These are phyloP conservation scores for Argentina anserina DNA, from an alignment of 306 rosid species.

Conservation along the genomic window DNA sequence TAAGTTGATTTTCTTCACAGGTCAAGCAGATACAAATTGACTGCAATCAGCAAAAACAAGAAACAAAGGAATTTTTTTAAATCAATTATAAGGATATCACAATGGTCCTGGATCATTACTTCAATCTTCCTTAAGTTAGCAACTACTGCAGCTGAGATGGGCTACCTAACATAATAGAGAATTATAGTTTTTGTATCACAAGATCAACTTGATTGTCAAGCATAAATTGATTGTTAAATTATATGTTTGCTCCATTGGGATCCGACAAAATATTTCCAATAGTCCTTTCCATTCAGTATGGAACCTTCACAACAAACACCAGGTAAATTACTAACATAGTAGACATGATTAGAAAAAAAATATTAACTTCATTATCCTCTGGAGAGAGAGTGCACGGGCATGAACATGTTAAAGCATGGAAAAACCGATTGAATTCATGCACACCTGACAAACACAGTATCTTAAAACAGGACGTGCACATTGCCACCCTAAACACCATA, in stretches of 20 bases:
- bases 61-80: not conserved
- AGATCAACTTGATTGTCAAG: conserved; percentile 24
- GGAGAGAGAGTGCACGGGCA: conserved; percentile 40
- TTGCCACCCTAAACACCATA: conserved; percentile 22
- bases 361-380: conserved; percentile 17
- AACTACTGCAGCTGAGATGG: conserved; percentile 2
- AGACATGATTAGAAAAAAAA: conserved; percentile 24
- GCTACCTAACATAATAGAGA: conserved; percentile 18
- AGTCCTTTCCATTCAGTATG: conserved; percentile 32
- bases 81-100: not conserved
- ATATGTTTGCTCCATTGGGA: conserved; percentile 25
- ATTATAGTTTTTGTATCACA: conserved; percentile 27
- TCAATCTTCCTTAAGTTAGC: conserved; percentile 16
- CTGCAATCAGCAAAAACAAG: not conserved
- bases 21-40: not conserved
- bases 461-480: conserved; percentile 15
- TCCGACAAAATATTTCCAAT: conserved; percentile 22
- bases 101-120: conserved; percentile 5
- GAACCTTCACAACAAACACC: conserved; percentile 24
- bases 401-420: conserved; percentile 31
- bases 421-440: conserved; percentile 15
- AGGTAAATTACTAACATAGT: conserved; percentile 16
- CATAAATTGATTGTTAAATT: not conserved
- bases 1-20: not conserved
- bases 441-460: not conserved